Evolutionary conservation across 2,329 filamentous ascomycete species (phyloP).

Genomic region (Xylaria digitata): DNA sequence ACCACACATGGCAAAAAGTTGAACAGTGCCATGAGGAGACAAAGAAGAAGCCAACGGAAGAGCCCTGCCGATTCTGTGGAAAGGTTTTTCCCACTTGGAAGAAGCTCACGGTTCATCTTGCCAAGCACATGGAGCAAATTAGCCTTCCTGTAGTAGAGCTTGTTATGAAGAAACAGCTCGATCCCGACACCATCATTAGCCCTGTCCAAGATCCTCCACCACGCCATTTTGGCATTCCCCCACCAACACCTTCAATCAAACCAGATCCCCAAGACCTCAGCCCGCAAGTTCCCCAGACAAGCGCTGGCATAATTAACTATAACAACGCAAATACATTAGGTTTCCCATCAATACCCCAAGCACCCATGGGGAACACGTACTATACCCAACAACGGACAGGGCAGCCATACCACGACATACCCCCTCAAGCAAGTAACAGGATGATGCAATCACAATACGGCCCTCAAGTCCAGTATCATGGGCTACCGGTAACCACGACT

Average conservation of each 20-base stretch:
- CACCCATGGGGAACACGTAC: conserved; percentile 41
- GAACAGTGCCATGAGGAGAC: conserved; percentile 82
- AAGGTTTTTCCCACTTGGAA: conserved; percentile 87
- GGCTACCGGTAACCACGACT: conserved; percentile 47
- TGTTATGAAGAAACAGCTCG: conserved; percentile 63
- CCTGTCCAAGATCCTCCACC: conserved; percentile 69
- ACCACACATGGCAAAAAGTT: conserved; percentile 80
- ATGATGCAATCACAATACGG: conserved; percentile 44
- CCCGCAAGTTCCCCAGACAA: conserved; percentile 38
- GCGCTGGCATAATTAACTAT: conserved; percentile 41
- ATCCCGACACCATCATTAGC: conserved; percentile 73
- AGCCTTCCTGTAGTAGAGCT: conserved; percentile 80
- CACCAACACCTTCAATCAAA: conserved; percentile 49
- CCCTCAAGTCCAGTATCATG: conserved; percentile 46
- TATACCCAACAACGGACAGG: conserved; percentile 40
- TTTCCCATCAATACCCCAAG: conserved; percentile 38
- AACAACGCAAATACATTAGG: conserved; percentile 31
- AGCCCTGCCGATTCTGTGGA: conserved; percentile 88
- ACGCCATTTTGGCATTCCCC: conserved; percentile 51
- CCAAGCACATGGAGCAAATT: conserved; percentile 94
- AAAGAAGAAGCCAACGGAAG: conserved; percentile 71
- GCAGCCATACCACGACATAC: conserved; percentile 31
- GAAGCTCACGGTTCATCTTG: conserved; percentile 91
- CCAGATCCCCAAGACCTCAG: conserved; percentile 46
- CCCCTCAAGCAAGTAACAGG: conserved; percentile 37